Percentiles rank a stretch among this genome's conserved stretches.
Conservation (phyloP, 768 basidiomycete species). For the Tephrocybe sp. region DNA sequence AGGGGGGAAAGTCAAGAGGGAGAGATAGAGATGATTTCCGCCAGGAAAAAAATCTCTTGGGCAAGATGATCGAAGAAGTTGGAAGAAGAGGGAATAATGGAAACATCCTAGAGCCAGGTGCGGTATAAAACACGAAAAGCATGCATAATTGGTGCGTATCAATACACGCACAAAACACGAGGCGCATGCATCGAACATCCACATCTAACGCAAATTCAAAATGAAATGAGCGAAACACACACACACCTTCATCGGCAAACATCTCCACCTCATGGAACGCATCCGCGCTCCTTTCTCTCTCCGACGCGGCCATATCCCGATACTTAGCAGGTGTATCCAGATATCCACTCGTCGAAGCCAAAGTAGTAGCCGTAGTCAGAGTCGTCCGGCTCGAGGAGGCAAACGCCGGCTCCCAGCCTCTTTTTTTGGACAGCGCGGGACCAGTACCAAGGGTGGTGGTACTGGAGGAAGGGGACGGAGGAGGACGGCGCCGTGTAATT, state of each 20-base stretch:
- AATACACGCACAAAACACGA: conserved; percentile 8
- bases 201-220: neutral
- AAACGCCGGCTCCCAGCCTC: conserved; percentile 72
- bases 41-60: conserved; percentile 1
- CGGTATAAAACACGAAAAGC: conserved; percentile 9
- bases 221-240: conserved; percentile 1
- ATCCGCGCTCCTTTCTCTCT: conserved; percentile 16
- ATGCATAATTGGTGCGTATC: conserved; percentile 6
- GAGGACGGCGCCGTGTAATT: conserved; percentile 24
- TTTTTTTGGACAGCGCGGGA: conserved; percentile 16
- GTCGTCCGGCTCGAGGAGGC: conserved; percentile 55
- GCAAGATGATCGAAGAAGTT: neutral
- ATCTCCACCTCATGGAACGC: conserved; percentile 21
- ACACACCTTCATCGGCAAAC: conserved; percentile 21
- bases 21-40: too few species aligned
- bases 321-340: conserved; percentile 71
- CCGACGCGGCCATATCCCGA: conserved; percentile 41
- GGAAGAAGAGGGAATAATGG: conserved; percentile 6
- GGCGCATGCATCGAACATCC: neutral
- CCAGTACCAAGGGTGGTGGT: conserved; percentile 6
- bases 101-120: neutral
- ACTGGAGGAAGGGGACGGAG: conserved; percentile 23
- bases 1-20: conserved; percentile 4
- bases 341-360: conserved; percentile 61
- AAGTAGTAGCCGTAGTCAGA: conserved; percentile 49